Percentiles rank a stretch among this genome's conserved stretches.
Evolutionary conservation across 441 rosid genomes (phyloP).

Genomic region (Codiaeum variegatum): DNA sequence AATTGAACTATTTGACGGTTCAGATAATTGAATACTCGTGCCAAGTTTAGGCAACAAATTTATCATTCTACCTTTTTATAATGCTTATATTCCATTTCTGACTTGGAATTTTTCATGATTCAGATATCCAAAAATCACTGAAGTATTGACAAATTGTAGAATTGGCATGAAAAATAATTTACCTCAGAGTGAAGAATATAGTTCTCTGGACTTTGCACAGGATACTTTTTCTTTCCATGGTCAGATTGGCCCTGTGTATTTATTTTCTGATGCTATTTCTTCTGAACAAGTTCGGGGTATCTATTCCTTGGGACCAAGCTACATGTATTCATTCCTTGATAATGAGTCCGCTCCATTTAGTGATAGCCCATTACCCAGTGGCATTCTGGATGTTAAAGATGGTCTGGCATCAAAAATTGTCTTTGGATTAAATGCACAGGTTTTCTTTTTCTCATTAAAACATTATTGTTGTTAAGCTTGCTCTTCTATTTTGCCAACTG

Average conservation of each 20-base stretch:
- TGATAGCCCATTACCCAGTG: conserved; percentile 68
- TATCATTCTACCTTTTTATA: too few species aligned
- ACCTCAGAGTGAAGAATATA: conserved; percentile 61
- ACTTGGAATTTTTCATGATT: conserved; percentile 27
- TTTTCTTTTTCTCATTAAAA: conserved; percentile 26
- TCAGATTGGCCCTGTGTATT: conserved; percentile 94
- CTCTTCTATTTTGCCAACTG: conserved; percentile 13
- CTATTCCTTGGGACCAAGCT: conserved; percentile 90
- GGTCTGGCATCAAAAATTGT: conserved; percentile 91
- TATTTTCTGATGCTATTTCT: conserved; percentile 86
- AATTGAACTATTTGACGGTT: too few species aligned
- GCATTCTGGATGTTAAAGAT: conserved; percentile 88
- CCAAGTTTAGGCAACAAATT: too few species aligned
- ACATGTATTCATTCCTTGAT: conserved; percentile 94
- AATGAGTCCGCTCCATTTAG: conserved; percentile 58
- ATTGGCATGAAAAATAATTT: conserved; percentile 66
- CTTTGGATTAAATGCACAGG: conserved; percentile 98
- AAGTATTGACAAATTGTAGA: conserved; percentile 67
- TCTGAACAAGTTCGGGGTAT: conserved; percentile 85
- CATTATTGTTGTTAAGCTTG: conserved; percentile 12
- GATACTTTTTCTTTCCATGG: conserved; percentile 76
- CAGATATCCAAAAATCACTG: conserved; percentile 94
- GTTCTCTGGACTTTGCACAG: conserved; percentile 39
- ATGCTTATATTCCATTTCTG: conserved; percentile 18
- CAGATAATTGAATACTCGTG: too few species aligned